phyloP scores from a whole-genome alignment of 257 asterid species.

The Coffea eugenioides region DNA sequence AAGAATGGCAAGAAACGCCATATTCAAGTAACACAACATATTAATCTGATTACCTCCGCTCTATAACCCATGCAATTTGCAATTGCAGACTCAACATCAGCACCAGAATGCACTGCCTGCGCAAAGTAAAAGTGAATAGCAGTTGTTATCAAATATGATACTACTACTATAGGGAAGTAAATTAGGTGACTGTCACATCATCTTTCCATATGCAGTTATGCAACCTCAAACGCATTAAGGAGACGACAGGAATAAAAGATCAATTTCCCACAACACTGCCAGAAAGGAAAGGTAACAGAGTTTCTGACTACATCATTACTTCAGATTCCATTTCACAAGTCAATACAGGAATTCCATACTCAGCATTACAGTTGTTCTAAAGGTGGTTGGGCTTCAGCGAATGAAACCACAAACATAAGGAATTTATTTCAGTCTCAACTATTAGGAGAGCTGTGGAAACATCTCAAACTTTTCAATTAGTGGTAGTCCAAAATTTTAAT shows the following conservation, averaged over 20 bases:
- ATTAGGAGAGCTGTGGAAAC: neutral
- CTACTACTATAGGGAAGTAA: neutral
- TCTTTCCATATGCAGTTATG: neutral
- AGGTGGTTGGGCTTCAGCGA: neutral
- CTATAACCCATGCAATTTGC: constrained; percentile 94
- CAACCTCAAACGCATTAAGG: neutral
- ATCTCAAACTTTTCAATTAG: neutral
- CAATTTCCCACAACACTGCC: neutral
- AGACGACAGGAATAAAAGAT: neutral
- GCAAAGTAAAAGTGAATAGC: constrained; percentile 6
- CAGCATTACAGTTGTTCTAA: neutral
- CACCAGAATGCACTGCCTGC: constrained; percentile 99
- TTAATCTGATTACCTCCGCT: constrained; percentile 56
- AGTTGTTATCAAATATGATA: neutral
- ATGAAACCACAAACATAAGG: neutral
- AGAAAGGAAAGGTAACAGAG: neutral
- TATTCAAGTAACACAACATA: constrained; percentile 7
- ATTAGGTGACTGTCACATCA: neutral
- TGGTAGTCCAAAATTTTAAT: neutral
- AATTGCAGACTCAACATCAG: constrained; percentile 95
- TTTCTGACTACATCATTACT: neutral
- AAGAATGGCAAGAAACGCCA: constrained; percentile 9
- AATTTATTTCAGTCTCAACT: neutral
- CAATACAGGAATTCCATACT: neutral
- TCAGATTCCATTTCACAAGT: neutral